A percentile compares a stretch with the other conserved stretches of the same genome.
Evolutionary conservation across 768 basidiomycete genomes (phyloP).

Genomic region (Amanita inopinata): DNA sequence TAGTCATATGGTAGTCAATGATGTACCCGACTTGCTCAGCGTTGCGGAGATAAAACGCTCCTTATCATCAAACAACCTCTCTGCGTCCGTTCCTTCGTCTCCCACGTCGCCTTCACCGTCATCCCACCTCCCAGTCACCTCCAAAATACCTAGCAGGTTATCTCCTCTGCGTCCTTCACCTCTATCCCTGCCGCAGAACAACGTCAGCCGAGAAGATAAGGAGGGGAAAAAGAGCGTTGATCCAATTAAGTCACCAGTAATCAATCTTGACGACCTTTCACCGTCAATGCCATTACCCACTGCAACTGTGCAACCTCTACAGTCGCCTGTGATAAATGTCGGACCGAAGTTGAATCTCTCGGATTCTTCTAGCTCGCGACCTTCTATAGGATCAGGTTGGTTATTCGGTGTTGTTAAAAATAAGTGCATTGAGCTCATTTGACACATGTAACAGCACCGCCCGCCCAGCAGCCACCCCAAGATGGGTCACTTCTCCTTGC

Average conservation of each 20-base stretch:
- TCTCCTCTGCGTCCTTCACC: slow-evolving; percentile 30
- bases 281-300: background rate
- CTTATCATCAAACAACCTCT: slow-evolving; percentile 4
- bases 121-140: slow-evolving; percentile 2
- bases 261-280: background rate
- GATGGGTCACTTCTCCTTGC: slow-evolving; percentile 10
- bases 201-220: background rate
- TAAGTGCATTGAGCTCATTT: background rate
- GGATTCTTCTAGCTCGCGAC: background rate
- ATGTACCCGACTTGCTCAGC: slow-evolving; percentile 14
- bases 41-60: slow-evolving; percentile 17
- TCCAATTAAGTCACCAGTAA: slow-evolving; percentile 22
- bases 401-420: background rate
- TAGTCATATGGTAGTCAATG: slow-evolving; percentile 20
- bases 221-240: slow-evolving; percentile 5
- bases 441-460: background rate
- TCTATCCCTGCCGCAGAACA: slow-evolving; percentile 33
- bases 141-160: slow-evolving; percentile 14
- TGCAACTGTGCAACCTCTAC: background rate
- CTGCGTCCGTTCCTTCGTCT: slow-evolving; percentile 10
- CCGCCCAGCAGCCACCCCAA: slow-evolving; percentile 7
- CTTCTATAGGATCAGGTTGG: background rate
- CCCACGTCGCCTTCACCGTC: slow-evolving; percentile 13
- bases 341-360: background rate
- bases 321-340: background rate